These are phyloP conservation scores for Seiridium cupressi DNA, from an alignment of 2,329 filamentous ascomycete genomes.

Conservation along the genomic window DNA sequence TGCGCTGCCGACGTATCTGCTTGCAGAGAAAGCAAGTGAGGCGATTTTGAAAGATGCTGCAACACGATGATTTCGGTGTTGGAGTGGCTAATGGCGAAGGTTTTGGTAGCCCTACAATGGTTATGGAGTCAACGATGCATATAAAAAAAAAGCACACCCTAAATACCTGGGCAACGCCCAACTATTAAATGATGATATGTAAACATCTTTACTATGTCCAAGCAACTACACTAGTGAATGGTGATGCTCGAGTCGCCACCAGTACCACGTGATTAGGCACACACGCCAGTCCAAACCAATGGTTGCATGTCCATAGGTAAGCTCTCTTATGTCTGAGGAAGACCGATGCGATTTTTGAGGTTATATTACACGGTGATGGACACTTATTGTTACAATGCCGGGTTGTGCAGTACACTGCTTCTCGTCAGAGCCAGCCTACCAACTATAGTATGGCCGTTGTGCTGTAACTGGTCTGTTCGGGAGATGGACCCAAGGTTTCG, in stretches of 20 bases:
- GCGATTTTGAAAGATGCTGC: slow-evolving; percentile 1
- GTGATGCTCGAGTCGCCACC: too few relatives aligned
- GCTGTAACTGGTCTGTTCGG: slow-evolving; percentile 81
- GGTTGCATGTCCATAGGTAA: too few relatives aligned
- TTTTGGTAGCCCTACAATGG: too few relatives aligned
- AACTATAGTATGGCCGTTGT: slow-evolving; percentile 88
- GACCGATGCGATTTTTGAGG: not conserved
- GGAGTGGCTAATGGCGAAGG: not conserved
- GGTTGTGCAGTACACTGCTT: not conserved
- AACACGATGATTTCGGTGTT: not conserved
- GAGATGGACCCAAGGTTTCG: slow-evolving; percentile 82
- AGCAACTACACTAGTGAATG: too few relatives aligned
- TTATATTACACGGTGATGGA: slow-evolving; percentile 2
- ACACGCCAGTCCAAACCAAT: too few relatives aligned
- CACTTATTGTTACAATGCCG: slow-evolving; percentile 4
- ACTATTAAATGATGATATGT: too few relatives aligned
- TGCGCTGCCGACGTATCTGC: slow-evolving; percentile 5
- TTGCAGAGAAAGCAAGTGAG: slow-evolving; percentile 10
- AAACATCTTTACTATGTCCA: too few relatives aligned
- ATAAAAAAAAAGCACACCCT: too few relatives aligned
- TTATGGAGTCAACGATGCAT: too few relatives aligned
- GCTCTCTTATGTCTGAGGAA: too few relatives aligned
- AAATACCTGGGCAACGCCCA: too few relatives aligned
- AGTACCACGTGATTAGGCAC: too few relatives aligned
- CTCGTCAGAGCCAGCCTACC: slow-evolving; percentile 51